These are phyloP conservation scores for Penicillium angulare DNA, from an alignment of 495 filamentous ascomycete species.

Conservation along the genomic window DNA sequence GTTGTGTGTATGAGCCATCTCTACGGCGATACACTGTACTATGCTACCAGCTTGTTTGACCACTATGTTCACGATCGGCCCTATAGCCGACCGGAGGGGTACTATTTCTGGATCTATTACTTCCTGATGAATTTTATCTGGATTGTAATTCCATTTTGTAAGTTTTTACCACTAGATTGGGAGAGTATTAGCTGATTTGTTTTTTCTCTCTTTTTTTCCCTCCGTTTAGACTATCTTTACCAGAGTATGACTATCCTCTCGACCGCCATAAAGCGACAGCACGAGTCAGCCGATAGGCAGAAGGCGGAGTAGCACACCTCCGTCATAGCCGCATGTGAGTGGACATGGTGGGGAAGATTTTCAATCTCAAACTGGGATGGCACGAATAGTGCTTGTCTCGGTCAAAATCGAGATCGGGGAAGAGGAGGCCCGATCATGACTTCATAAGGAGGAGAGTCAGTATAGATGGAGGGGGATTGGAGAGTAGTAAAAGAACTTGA, in stretches of 20 bases:
- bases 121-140: slow-evolving; percentile 84
- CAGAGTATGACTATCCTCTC: slow-evolving; percentile 49
- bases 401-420: slow-evolving; percentile 3
- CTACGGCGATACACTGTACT: slow-evolving; percentile 85
- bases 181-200: background rate
- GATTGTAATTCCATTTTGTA: slow-evolving; percentile 70
- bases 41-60: slow-evolving; percentile 73
- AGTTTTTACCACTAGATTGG: slow-evolving; percentile 20
- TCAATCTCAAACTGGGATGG: background rate
- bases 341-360: slow-evolving; percentile 5
- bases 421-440: background rate
- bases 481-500: too few relatives aligned
- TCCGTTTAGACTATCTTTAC: slow-evolving; percentile 52
- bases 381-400: slow-evolving; percentile 2
- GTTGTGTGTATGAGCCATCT: slow-evolving; percentile 76
- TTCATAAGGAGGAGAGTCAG: background rate
- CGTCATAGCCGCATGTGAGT: slow-evolving; percentile 22
- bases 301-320: slow-evolving; percentile 35
- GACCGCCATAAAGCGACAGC: slow-evolving; percentile 42
- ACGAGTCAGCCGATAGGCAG: slow-evolving; percentile 30
- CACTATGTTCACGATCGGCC: slow-evolving; percentile 52
- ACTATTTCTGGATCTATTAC: slow-evolving; percentile 90
- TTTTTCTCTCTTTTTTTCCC: background rate
- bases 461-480: background rate
- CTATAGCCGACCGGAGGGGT: slow-evolving; percentile 72